These are phyloP conservation scores for Aspergillus piperis DNA, from an alignment of 2,329 filamentous ascomycete genomes.

Conservation along the genomic window DNA sequence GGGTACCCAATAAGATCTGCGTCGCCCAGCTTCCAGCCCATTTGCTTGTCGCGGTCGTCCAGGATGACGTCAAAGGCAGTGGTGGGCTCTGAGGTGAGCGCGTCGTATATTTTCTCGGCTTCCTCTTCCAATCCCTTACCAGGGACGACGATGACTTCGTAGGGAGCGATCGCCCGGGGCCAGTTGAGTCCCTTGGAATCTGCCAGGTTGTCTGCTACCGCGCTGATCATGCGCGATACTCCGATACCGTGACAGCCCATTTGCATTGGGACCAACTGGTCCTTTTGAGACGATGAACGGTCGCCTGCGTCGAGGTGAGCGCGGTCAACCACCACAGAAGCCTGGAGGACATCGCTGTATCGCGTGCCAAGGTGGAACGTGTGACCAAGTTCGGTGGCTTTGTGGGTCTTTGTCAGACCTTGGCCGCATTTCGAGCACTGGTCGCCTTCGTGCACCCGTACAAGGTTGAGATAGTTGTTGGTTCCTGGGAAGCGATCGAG, in stretches of 20 bases:
- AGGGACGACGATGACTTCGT: constrained; percentile 69
- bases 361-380: constrained; percentile 91
- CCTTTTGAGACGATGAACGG: constrained; percentile 7
- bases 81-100: constrained; percentile 42
- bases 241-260: constrained; percentile 99
- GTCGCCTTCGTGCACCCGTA: constrained; percentile 68
- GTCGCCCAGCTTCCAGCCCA: constrained; percentile 87
- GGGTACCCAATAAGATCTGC: constrained; percentile 90
- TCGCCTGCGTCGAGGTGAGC: constrained; percentile 25
- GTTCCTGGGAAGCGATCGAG: constrained; percentile 43
- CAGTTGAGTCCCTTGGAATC: constrained; percentile 79
- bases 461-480: constrained; percentile 59
- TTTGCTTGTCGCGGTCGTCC: constrained; percentile 68
- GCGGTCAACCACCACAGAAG: constrained; percentile 56
- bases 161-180: constrained; percentile 85
- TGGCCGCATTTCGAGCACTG: constrained; percentile 68
- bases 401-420: constrained; percentile 65
- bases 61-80: constrained; percentile 64
- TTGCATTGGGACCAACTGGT: constrained; percentile 61
- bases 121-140: constrained; percentile 50
- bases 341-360: constrained; percentile 75
- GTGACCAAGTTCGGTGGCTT: constrained; percentile 86
- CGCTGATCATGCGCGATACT: constrained; percentile 84
- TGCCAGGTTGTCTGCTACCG: constrained; percentile 73
- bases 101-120: constrained; percentile 65